phyloP scores from a whole-genome alignment of 2,329 filamentous ascomycete genomes.

The Ilyonectria sp. region DNA sequence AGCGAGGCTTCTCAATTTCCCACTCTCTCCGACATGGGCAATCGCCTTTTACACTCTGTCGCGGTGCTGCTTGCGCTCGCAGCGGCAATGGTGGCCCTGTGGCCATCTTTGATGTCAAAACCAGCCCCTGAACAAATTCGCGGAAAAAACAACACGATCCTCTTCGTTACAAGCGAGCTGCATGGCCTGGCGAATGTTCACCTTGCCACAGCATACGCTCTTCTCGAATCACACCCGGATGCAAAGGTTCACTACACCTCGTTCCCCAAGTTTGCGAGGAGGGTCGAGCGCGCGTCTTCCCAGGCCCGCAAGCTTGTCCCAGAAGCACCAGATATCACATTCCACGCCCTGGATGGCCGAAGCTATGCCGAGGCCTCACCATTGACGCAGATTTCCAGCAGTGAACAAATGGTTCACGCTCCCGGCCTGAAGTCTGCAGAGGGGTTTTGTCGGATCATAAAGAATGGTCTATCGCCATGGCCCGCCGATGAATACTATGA shows the following conservation, averaged over 20 bases:
- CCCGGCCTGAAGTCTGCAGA: slow-evolving; percentile 40
- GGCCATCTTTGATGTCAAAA: neutral
- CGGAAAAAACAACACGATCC: slow-evolving; percentile 49
- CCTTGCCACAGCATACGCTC: slow-evolving; percentile 52
- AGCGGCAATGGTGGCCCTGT: neutral
- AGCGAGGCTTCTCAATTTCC: no score
- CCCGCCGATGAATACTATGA: slow-evolving; percentile 48
- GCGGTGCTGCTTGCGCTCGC: neutral
- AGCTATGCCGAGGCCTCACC: slow-evolving; percentile 37
- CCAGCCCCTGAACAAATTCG: neutral
- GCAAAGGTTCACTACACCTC: slow-evolving; percentile 55
- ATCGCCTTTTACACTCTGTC: neutral
- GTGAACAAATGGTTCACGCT: slow-evolving; percentile 8
- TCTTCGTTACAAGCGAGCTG: slow-evolving; percentile 53
- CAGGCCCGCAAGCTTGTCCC: slow-evolving; percentile 28
- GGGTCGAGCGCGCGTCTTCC: slow-evolving; percentile 37
- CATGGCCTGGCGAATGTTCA: slow-evolving; percentile 55
- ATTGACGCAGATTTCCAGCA: neutral
- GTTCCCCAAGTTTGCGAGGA: slow-evolving; percentile 38
- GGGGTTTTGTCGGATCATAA: slow-evolving; percentile 33
- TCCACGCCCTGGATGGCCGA: slow-evolving; percentile 43
- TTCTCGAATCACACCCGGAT: slow-evolving; percentile 50
- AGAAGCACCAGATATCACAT: slow-evolving; percentile 40
- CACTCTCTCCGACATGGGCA: neutral
- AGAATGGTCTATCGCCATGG: slow-evolving; percentile 49